These are phyloP conservation scores for Cladophialophora bantiana DNA, from an alignment of 2,329 filamentous ascomycete species.

Conservation along the genomic window DNA sequence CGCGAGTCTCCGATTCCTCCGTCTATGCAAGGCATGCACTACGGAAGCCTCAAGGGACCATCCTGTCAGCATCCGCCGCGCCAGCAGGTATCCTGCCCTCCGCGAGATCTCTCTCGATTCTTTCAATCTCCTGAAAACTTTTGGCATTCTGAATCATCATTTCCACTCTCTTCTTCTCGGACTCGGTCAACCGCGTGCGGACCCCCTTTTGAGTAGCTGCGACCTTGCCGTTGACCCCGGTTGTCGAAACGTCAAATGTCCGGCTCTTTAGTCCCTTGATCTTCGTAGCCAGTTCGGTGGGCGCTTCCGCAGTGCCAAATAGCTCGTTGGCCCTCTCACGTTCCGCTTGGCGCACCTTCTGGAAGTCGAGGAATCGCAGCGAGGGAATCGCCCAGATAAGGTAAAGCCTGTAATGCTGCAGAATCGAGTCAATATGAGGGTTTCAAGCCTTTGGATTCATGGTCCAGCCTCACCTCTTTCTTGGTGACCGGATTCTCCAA, in stretches of 20 bases:
- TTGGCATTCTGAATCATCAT: constrained; percentile 87
- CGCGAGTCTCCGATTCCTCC: background rate
- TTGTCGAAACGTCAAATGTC: constrained; percentile 63
- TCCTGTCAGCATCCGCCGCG: constrained; percentile 49
- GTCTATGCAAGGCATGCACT: background rate
- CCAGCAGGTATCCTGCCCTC: constrained; percentile 84
- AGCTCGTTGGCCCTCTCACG: constrained; percentile 76
- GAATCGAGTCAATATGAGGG: background rate
- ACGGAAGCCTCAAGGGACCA: constrained; percentile 37
- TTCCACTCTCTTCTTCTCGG: constrained; percentile 84
- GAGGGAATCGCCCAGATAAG: constrained; percentile 84
- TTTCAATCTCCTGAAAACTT: constrained; percentile 87
- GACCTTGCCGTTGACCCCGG: constrained; percentile 51
- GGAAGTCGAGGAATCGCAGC: constrained; percentile 89
- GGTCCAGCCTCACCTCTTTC: constrained; percentile 76
- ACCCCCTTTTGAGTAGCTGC: constrained; percentile 66
- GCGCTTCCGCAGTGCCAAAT: constrained; percentile 80
- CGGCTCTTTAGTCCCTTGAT: constrained; percentile 86
- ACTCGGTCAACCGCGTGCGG: constrained; percentile 82
- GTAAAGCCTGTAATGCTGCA: constrained; percentile 89
- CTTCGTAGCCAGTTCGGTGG: constrained; percentile 80
- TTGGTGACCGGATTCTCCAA: constrained; percentile 87
- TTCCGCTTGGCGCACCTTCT: constrained; percentile 88
- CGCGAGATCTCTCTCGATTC: constrained; percentile 87
- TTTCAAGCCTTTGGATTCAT: background rate